Percentiles rank a stretch among this genome's conserved stretches.
Evolutionary conservation across 169 alveolate genomes (phyloP).

Genomic region (Eimeria falciformis): DNA sequence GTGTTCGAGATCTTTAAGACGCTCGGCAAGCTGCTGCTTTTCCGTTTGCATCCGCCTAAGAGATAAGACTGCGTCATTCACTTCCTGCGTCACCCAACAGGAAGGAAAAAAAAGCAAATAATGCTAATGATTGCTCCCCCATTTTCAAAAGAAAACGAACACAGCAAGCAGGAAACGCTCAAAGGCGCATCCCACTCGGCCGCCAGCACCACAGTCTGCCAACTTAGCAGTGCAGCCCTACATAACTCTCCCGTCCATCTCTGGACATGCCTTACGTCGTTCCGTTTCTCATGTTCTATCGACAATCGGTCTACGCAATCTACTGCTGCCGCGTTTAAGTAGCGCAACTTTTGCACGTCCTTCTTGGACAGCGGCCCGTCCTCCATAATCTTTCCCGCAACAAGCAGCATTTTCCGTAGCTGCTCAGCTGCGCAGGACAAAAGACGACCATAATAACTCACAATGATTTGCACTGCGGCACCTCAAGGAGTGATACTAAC

Average conservation of each 20-base stretch:
- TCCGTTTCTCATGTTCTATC: slow-evolving; percentile 47
- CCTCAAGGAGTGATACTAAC: neutral
- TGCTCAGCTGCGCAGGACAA: slow-evolving; percentile 25
- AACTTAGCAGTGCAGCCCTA: too few species aligned
- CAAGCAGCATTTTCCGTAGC: slow-evolving; percentile 33
- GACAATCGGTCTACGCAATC: slow-evolving; percentile 63
- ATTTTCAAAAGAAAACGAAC: neutral
- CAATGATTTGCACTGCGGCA: neutral
- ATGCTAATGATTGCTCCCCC: too few species aligned
- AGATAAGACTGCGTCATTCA: slow-evolving; percentile 42
- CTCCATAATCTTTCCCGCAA: slow-evolving; percentile 37
- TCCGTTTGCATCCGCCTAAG: slow-evolving; percentile 63
- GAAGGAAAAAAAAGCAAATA: too few species aligned
- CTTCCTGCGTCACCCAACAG: slow-evolving; percentile 40
- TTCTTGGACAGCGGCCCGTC: slow-evolving; percentile 47
- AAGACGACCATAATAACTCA: neutral
- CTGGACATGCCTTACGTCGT: slow-evolving; percentile 11
- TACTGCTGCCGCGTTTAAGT: slow-evolving; percentile 56
- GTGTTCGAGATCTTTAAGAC: slow-evolving; percentile 52
- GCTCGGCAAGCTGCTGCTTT: slow-evolving; percentile 72
- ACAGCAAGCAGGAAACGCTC: neutral
- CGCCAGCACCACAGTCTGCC: too few species aligned
- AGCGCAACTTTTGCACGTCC: slow-evolving; percentile 46
- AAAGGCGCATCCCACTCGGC: too few species aligned
- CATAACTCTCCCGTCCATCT: too few species aligned